A percentile compares a stretch with the other conserved stretches of the same genome.
Evolutionary conservation across 345 rosid species (phyloP).

Genomic region (Eucalyptus dawsonii): DNA sequence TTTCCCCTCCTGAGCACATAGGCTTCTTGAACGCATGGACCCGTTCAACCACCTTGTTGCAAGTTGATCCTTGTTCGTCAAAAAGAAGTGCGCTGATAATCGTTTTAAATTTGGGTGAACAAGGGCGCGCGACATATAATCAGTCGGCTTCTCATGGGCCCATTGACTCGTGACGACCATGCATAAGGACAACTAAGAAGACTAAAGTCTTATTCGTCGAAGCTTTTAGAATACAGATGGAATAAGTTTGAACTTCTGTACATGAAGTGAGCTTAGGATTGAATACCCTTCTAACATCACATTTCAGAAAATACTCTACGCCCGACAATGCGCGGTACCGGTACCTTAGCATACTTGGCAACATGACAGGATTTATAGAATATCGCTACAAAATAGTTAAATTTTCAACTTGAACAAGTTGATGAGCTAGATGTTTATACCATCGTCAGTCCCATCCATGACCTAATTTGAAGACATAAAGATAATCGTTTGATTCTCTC

Average conservation of each 20-base stretch:
- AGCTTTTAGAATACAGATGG: neutral
- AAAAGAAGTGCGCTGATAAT: neutral
- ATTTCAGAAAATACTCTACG: neutral
- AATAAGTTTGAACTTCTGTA: neutral
- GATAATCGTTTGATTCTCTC: neutral
- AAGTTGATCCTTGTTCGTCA: neutral
- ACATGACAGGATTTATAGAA: neutral
- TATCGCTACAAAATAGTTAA: neutral
- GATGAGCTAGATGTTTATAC: neutral
- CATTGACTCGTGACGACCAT: neutral
- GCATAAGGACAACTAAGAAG: neutral
- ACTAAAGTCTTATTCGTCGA: neutral
- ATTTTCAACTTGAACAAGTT: neutral
- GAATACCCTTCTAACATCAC: neutral
- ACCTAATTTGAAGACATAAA: neutral
- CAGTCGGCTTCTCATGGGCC: neutral
- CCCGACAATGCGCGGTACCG: neutral
- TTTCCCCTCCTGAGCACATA: neutral
- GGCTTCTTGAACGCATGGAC: neutral
- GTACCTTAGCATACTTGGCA: neutral
- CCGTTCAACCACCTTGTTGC: neutral
- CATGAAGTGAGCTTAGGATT: neutral
- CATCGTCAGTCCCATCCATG: neutral
- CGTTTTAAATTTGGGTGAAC: neutral
- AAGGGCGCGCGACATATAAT: neutral